A percentile compares a stretch with the other conserved stretches of the same genome.
These are phyloP conservation scores for Rhynchosporium graminicola DNA, from an alignment of 2,329 filamentous ascomycete species.

Conservation along the genomic window DNA sequence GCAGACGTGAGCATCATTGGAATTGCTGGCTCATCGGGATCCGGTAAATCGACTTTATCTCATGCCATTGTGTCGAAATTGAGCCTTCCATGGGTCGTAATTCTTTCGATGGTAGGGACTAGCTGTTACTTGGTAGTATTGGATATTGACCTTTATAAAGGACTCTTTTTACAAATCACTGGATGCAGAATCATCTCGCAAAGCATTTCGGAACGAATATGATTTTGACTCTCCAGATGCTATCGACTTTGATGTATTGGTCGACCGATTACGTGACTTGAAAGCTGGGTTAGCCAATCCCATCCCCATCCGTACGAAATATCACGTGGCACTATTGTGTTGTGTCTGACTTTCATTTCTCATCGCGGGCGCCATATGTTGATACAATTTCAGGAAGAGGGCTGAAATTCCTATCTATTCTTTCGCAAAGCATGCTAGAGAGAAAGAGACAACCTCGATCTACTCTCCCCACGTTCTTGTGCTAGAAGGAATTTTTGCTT, in stretches of 20 bases:
- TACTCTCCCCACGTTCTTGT: slow-evolving; percentile 97
- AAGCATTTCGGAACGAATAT: slow-evolving; percentile 87
- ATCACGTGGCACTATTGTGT: too few species aligned
- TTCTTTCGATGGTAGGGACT: slow-evolving; percentile 82
- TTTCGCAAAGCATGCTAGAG: slow-evolving; percentile 84
- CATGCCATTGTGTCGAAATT: slow-evolving; percentile 87
- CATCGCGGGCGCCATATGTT: not conserved
- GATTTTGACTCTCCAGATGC: slow-evolving; percentile 95
- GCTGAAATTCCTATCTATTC: slow-evolving; percentile 95
- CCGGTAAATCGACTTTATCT: slow-evolving; percentile 89
- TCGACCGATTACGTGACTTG: slow-evolving; percentile 76
- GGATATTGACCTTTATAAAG: slow-evolving; percentile 48
- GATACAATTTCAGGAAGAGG: slow-evolving; percentile 60
- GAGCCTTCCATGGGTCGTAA: slow-evolving; percentile 96
- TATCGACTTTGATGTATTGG: slow-evolving; percentile 89
- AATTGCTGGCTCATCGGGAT: slow-evolving; percentile 92
- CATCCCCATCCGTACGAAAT: not conserved
- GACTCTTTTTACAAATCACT: slow-evolving; percentile 97
- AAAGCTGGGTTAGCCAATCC: slow-evolving; percentile 74
- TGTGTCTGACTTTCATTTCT: too few species aligned
- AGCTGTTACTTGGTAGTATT: not conserved
- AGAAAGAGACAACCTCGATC: slow-evolving; percentile 79
- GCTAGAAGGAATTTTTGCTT: slow-evolving; percentile 91
- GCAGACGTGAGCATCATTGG: slow-evolving; percentile 95
- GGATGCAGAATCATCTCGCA: slow-evolving; percentile 72